Conservation (phyloP, 148 eudicot genomes). For the Mesembryanthemum crystallinum region DNA sequence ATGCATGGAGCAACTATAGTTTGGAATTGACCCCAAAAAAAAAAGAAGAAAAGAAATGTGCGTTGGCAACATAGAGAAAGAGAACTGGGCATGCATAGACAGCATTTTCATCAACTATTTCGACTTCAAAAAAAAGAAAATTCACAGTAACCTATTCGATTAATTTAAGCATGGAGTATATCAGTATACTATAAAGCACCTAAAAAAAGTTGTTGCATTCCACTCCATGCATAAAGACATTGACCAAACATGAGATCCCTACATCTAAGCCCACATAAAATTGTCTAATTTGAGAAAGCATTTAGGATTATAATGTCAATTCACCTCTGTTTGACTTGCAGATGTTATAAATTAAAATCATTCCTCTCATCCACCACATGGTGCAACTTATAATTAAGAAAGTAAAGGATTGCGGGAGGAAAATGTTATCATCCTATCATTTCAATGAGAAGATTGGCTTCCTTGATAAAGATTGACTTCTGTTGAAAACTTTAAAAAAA, state of each 20-base stretch:
- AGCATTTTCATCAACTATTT: background rate
- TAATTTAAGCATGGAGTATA: background rate
- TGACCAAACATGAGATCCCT: background rate
- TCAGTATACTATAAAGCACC: background rate
- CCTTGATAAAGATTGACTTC: background rate
- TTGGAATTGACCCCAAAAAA: no score
- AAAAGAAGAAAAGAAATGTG: background rate
- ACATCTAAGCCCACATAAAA: background rate
- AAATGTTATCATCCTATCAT: background rate
- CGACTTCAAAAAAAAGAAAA: no score
- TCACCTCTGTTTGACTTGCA: background rate
- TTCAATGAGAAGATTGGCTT: background rate
- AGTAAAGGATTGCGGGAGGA: background rate
- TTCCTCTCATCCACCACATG: background rate
- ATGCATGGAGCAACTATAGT: no score
- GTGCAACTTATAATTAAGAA: background rate
- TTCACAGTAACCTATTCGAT: background rate
- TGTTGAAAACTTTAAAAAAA: background rate
- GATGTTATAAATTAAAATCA: no score
- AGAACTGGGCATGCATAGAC: background rate
- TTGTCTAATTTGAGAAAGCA: background rate
- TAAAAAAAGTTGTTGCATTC: background rate
- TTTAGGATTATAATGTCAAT: background rate
- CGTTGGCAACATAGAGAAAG: background rate
- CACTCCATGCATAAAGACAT: background rate